Evolutionary conservation across 129 eudicot genomes (phyloP), one percentile per base, ranked within the genome.

Genomic region (Solidago caesia): DNA sequence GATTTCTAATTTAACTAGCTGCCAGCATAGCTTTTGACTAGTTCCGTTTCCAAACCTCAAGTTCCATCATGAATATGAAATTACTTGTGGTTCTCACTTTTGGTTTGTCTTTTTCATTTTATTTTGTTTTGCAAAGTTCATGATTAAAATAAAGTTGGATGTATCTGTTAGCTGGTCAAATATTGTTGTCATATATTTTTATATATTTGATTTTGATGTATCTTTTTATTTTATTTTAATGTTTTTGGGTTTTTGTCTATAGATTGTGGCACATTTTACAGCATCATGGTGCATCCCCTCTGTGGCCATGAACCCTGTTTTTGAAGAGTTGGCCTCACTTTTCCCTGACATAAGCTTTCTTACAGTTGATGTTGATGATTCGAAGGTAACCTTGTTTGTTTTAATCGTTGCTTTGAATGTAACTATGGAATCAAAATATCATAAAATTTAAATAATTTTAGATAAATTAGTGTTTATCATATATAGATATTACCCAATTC

Each of bases 231-330:
- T 15, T 21, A 21, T 21, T 21, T 21, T 21, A 21, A 33, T 33
- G 39, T 72, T 49, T 13, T 25, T 47, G 11, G 55, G 12, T 47
- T 45, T 71, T n/a, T 41, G 25, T 27, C 68, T 87, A 61, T 70
- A 91, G 97, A 77, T 91, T 16, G 89, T 89, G 81, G 92, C 74
- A 25, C 97, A 87, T 78, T 91, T 91, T 80, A 82, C 89, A 27
- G 96, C 97, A 2, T 79, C 88, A 16, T 89, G 97, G 96, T 91
- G 97, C 77, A 82, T 88, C 41, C 96, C 96, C 14, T 91, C 97
- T 2, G 87, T 91, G 70, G 87, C 85, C 42, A 89, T 91, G 97
- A 83, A 89, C 74, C 56, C 89, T 14, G 39, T 61, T 29, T 47
- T 89, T 44, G 84, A 87, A 74, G 89, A 89, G 63, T 47, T 85